These are phyloP conservation scores for Sporothrix mexicana DNA, from an alignment of 2,329 filamentous ascomycete genomes.

Conservation along the genomic window DNA sequence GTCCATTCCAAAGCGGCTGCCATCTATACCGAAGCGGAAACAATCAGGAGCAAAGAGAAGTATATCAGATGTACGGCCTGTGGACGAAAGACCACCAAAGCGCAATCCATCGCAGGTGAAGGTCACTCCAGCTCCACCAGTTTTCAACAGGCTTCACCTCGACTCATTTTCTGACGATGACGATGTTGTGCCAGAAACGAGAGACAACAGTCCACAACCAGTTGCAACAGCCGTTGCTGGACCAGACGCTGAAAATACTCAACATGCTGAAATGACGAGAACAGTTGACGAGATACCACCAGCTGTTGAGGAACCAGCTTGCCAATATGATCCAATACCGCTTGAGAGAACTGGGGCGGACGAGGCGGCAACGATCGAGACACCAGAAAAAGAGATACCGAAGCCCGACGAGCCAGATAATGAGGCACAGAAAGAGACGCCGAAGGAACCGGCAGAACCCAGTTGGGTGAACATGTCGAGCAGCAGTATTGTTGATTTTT, in stretches of 20 bases:
- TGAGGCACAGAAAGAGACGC: not conserved
- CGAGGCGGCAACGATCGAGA: not conserved
- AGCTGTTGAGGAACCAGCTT: not conserved
- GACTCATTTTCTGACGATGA: not conserved
- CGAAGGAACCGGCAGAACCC: slow-evolving; percentile 36
- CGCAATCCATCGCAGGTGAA: not conserved
- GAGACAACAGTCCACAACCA: not conserved
- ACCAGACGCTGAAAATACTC: too few relatives aligned
- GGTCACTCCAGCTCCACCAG: not conserved
- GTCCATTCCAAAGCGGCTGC: not conserved
- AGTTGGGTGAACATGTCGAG: slow-evolving; percentile 40
- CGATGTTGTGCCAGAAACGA: not conserved
- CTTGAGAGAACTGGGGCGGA: not conserved
- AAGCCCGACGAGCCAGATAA: not conserved
- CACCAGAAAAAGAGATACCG: not conserved
- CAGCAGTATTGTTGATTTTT: slow-evolving; percentile 40
- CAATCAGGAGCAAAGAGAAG: not conserved
- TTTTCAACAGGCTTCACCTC: not conserved
- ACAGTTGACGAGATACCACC: not conserved
- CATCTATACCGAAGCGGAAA: too few relatives aligned
- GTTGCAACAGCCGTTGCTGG: not conserved
- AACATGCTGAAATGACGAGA: too few relatives aligned
- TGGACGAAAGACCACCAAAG: not conserved
- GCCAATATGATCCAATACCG: not conserved
- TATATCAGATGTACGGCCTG: not conserved